These are phyloP conservation scores for Microstroma glucosiphilum DNA, from an alignment of 1,284 basidiomycete species.

Conservation along the genomic window DNA sequence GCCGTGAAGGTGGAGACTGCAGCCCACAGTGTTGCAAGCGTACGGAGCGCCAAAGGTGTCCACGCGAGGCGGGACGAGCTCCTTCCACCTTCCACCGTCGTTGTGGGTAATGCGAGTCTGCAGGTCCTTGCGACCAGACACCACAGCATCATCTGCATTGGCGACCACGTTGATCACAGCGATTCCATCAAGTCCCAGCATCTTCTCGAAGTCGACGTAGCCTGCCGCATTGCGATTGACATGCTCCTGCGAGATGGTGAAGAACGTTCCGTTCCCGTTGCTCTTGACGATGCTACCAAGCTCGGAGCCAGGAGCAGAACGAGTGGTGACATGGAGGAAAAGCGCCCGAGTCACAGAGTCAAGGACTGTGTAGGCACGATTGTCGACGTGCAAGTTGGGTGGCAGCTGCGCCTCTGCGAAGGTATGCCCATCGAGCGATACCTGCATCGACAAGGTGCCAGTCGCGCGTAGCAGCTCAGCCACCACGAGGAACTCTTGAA, in stretches of 20 bases:
- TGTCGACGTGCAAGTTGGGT: conserved; percentile 75
- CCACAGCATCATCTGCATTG: conserved; percentile 69
- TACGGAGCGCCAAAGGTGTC: conserved; percentile 77
- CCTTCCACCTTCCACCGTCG: conserved; percentile 88
- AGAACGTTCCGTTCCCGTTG: conserved; percentile 97
- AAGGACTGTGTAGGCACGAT: conserved; percentile 85
- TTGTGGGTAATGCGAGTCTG: conserved; percentile 91
- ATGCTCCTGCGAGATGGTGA: conserved; percentile 72
- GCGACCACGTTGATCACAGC: conserved; percentile 83
- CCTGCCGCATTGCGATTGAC: conserved; percentile 82
- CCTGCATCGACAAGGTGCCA: conserved; percentile 61
- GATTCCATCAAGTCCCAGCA: conserved; percentile 90
- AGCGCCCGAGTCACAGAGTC: conserved; percentile 88
- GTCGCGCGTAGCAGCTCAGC: conserved; percentile 64
- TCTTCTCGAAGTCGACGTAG: conserved; percentile 97
- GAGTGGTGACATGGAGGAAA: conserved; percentile 92
- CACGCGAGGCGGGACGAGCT: conserved; percentile 64
- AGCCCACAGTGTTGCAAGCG: conserved; percentile 67
- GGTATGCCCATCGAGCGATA: conserved; percentile 78
- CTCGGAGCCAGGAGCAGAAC: conserved; percentile 64
- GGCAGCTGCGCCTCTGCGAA: conserved; percentile 87
- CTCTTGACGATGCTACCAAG: conserved; percentile 91
- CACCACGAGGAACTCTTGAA: conserved; percentile 89
- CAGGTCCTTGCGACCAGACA: conserved; percentile 70
- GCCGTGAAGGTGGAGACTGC: conserved; percentile 84